Evolutionary conservation across 768 basidiomycete genomes (phyloP).

Genomic region (Tylopilus balloui): DNA sequence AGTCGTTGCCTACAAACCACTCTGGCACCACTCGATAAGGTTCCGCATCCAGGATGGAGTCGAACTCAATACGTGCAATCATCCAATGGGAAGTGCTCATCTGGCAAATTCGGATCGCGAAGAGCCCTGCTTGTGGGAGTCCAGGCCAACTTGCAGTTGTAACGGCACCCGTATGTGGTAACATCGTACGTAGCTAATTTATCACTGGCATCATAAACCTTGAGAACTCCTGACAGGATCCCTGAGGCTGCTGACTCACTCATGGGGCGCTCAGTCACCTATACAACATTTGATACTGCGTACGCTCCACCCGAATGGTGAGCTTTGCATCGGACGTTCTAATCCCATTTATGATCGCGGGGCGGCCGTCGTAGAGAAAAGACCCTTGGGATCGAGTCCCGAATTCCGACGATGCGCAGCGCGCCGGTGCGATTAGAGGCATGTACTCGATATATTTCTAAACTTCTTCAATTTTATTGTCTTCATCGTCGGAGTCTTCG

Average conservation of each 20-base stretch:
- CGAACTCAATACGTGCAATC: conserved; percentile 1
- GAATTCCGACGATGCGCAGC: conserved; percentile 1
- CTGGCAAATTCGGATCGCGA: background rate
- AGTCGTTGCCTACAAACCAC: conserved; percentile 1
- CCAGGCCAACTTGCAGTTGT: conserved; percentile 4
- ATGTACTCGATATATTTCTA: conserved; percentile 33
- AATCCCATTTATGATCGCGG: background rate
- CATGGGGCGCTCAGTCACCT: conserved; percentile 8
- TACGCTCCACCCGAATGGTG: background rate
- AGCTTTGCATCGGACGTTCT: background rate
- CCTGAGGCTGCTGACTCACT: conserved; percentile 23
- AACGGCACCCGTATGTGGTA: conserved; percentile 12
- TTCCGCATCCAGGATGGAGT: conserved; percentile 3
- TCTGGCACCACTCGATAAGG: background rate
- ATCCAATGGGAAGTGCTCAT: background rate
- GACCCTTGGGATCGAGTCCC: conserved; percentile 1
- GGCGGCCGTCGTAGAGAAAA: background rate
- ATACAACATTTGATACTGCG: background rate
- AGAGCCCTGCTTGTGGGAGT: background rate
- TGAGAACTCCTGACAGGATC: conserved; percentile 17
- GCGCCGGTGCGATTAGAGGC: conserved; percentile 8
- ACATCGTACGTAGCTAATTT: conserved; percentile 22
- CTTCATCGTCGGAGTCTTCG: conserved; percentile 52
- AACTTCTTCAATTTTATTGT: conserved; percentile 72
- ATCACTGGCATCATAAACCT: conserved; percentile 13